These are phyloP conservation scores for Globisporangium acanthophoron DNA, from an alignment of 352 stramenopile species.

Conservation along the genomic window DNA sequence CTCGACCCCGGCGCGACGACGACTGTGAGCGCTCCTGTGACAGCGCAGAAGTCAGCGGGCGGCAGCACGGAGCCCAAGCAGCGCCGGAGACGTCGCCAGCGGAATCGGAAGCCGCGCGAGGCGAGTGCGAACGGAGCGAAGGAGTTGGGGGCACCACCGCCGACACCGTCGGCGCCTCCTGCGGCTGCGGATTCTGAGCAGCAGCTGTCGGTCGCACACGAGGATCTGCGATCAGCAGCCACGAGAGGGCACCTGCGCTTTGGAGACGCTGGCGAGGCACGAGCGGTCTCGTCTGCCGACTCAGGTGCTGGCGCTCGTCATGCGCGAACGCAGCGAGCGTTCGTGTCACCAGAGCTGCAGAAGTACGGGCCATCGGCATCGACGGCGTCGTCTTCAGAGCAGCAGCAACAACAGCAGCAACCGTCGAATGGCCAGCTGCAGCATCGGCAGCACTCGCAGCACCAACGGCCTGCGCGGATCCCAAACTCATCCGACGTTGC, in stretches of 20 bases:
- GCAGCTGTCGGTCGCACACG: neutral
- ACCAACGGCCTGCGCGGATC: neutral
- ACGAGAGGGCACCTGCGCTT: slow-evolving; percentile 36
- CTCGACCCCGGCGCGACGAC: slow-evolving; percentile 7
- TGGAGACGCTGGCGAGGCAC: slow-evolving; percentile 23
- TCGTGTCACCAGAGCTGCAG: slow-evolving; percentile 23
- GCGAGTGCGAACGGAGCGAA: neutral
- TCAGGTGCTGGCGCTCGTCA: neutral
- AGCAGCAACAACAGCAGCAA: neutral
- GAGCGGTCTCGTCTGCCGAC: neutral
- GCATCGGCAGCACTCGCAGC: neutral
- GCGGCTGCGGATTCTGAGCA: neutral
- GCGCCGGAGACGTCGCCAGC: slow-evolving; percentile 13
- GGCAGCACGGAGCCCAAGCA: slow-evolving; percentile 5
- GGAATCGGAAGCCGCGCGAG: slow-evolving; percentile 5
- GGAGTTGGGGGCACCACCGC: neutral
- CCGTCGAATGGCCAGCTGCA: neutral
- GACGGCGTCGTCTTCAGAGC: neutral
- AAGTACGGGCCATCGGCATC: slow-evolving; percentile 52
- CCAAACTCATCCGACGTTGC: neutral
- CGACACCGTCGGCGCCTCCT: neutral
- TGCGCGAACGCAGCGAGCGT: slow-evolving; percentile 1
- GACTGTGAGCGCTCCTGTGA: neutral
- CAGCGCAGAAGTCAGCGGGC: neutral
- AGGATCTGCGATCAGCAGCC: neutral